These are phyloP conservation scores for Saraca asoca DNA, from an alignment of 331 rosid species.

Conservation along the genomic window DNA sequence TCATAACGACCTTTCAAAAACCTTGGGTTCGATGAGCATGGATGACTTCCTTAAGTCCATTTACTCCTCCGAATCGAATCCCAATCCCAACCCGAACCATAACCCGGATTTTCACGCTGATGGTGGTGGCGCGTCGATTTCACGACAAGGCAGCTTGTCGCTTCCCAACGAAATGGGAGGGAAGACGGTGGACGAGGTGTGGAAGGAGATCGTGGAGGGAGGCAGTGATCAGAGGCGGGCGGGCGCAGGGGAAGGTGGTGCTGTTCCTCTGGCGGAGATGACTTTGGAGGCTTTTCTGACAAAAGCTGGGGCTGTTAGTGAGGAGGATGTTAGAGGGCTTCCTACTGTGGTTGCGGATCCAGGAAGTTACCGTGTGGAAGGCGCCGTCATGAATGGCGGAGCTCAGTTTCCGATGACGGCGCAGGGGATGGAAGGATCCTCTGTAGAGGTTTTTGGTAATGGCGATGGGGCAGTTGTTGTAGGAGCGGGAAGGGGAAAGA, in stretches of 20 bases:
- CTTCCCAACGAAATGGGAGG: constrained; percentile 25
- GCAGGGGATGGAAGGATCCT: constrained; percentile 36
- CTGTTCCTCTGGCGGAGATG: constrained; percentile 35
- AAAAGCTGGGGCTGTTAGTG: constrained; percentile 59
- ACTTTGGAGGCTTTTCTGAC: constrained; percentile 78
- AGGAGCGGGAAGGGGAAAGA: constrained; percentile 58
- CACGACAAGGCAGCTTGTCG: constrained; percentile 21
- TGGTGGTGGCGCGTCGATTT: neutral
- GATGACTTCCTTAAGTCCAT: constrained; percentile 78
- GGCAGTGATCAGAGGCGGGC: constrained; percentile 34
- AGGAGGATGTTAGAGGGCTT: constrained; percentile 52
- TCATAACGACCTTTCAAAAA: constrained; percentile 30
- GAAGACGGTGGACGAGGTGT: constrained; percentile 65
- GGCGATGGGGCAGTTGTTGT: constrained; percentile 49
- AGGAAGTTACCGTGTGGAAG: constrained; percentile 36
- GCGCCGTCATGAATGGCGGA: constrained; percentile 11
- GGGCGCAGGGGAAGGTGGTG: constrained; percentile 23
- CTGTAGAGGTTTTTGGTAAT: constrained; percentile 45
- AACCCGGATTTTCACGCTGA: neutral
- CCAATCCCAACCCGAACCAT: neutral
- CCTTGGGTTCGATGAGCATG: constrained; percentile 55
- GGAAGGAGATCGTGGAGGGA: constrained; percentile 65
- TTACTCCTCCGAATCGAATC: constrained; percentile 40
- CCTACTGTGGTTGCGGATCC: constrained; percentile 24
- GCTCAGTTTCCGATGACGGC: constrained; percentile 46